Evolutionary conservation across 805 yeast genomes (phyloP), one percentile per base, ranked within the genome.

Genomic region (Wickerhamomyces tratensis): DNA sequence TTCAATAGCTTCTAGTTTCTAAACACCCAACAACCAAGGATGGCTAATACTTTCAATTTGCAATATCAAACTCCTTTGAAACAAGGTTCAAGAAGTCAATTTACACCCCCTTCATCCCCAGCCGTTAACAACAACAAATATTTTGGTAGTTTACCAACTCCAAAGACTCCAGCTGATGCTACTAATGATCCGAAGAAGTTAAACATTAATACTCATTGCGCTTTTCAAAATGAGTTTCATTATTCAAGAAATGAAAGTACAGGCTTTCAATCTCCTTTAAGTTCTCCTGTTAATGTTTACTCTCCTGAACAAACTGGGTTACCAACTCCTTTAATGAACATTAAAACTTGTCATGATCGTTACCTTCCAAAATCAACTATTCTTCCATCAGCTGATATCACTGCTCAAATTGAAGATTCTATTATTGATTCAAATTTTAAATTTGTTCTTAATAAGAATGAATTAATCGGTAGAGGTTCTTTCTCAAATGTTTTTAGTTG

Each of bases 401-500:
- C n/a, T 31, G n/a, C 13, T 31, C 34, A 38, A 25, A 38, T 46
- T 29, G 44, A 39, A 9, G 47, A 46, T 15, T 44, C 47, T 3
- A 33, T 50, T 5, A 38, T 51, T 20, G 44, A 46, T 34, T 29
- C 39, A 3, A 36, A 37, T 4, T 36, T 43, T 38, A 35, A 44
- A 12, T 42, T 47, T 25, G 6, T 29, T 4, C 8, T 50, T 11
- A 26, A 27, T 26, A 10, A 15, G 9, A 20, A 37, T 5, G 34
- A 36, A 14, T 33, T 39, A 1, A 33, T 53, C 7, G 58, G 58
- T 9, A 41, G 39, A 25, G 58, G 58, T 20, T 40, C 54, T 1
- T 49, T 40, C 39, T 50, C 58, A 6, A 46, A 45, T 13, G 56
- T 53, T 15, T 38, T 46, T 11, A 46, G 41, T 6, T 44, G 49